These are phyloP conservation scores for Solanum phureja DNA, from an alignment of 257 asterid species.

Conservation along the genomic window DNA sequence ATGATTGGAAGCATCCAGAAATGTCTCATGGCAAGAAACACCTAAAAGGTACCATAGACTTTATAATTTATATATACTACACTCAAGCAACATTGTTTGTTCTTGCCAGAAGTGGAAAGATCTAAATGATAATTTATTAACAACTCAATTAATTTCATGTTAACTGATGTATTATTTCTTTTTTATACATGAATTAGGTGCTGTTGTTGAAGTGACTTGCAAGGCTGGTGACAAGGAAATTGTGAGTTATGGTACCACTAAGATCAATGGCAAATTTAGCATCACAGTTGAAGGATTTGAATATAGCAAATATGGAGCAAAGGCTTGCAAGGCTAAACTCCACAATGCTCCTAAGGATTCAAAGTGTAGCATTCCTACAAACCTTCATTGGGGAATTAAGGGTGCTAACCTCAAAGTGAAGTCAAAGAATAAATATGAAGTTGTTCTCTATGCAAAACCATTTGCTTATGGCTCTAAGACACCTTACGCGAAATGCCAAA, in stretches of 20 bases:
- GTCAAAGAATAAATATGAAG: constrained; percentile 43
- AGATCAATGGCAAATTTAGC: constrained; percentile 53
- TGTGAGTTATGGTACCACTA: constrained; percentile 54
- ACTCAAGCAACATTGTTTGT: background rate
- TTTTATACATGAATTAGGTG: constrained; percentile 28
- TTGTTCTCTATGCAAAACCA: constrained; percentile 51
- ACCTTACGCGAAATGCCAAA: background rate
- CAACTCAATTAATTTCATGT: background rate
- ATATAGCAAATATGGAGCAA: background rate
- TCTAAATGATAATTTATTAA: background rate
- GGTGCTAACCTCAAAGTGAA: constrained; percentile 52
- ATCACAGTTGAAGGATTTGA: constrained; percentile 22
- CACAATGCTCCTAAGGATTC: constrained; percentile 46
- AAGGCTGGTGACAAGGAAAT: constrained; percentile 24
- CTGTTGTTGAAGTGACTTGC: constrained; percentile 39
- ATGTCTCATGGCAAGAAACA: constrained; percentile 63
- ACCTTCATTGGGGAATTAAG: constrained; percentile 39
- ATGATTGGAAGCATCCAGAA: constrained; percentile 35
- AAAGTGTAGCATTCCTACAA: constrained; percentile 40
- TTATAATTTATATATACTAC: background rate
- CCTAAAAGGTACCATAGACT: constrained; percentile 39
- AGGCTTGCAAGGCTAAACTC: background rate
- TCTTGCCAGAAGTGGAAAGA: no score
- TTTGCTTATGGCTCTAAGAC: constrained; percentile 50
- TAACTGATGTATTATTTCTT: background rate